phyloP scores from a whole-genome alignment of 495 filamentous ascomycete species.

The Aspergillus nidulans region DNA sequence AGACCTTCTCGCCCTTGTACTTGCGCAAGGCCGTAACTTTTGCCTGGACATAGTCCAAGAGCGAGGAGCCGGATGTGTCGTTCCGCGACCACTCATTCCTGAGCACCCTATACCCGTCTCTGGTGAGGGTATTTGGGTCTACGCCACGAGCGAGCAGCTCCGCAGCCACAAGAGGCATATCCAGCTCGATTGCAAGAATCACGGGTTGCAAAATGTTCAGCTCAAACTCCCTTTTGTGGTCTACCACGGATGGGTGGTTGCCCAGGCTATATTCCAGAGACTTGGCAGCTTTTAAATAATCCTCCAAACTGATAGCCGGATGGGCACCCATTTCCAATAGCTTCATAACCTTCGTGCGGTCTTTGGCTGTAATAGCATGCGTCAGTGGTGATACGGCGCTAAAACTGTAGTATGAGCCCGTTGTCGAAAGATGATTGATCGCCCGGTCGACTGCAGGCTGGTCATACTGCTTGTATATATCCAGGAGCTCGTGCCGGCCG shows the following conservation, averaged over 20 bases:
- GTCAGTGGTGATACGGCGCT: conserved; percentile 34
- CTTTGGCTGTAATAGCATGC: conserved; percentile 36
- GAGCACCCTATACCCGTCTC: conserved; percentile 27
- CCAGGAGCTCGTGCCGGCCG: conserved; percentile 47
- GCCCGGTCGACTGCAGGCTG: conserved; percentile 54
- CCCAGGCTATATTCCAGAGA: conserved; percentile 14
- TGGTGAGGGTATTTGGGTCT: conserved; percentile 49
- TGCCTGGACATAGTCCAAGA: conserved; percentile 53
- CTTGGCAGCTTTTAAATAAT: conserved; percentile 35
- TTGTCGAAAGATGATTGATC: conserved; percentile 53
- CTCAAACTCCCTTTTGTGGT: conserved; percentile 38
- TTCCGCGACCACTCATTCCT: conserved; percentile 7
- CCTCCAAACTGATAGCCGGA: conserved; percentile 30
- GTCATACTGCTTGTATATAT: conserved; percentile 57
- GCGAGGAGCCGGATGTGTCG: conserved; percentile 31
- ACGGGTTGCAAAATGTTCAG: conserved; percentile 52
- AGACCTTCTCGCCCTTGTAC: conserved; percentile 29
- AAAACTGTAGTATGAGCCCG: conserved; percentile 12
- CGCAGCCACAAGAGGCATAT: conserved; percentile 48
- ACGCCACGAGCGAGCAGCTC: conserved; percentile 56
- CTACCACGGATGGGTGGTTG: conserved; percentile 22
- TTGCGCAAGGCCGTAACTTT: conserved; percentile 44
- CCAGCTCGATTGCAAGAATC: conserved; percentile 47
- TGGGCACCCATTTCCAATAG: conserved; percentile 45
- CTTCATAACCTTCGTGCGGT: conserved; percentile 33